phyloP scores from a whole-genome alignment of 75 land plant species.

The Azolla pinnata region DNA sequence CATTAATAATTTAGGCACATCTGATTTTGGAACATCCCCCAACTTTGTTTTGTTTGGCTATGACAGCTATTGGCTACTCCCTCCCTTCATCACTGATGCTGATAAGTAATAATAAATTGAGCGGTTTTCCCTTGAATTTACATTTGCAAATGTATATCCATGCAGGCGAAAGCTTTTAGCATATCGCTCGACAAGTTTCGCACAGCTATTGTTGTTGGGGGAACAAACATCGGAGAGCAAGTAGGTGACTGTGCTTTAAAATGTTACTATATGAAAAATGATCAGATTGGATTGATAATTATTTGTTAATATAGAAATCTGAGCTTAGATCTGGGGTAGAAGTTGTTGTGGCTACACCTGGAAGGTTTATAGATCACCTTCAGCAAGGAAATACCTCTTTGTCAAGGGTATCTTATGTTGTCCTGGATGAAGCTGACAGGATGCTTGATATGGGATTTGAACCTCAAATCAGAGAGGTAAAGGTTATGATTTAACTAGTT shows the following conservation, averaged over 20 bases:
- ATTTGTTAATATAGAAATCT: conserved; percentile 24
- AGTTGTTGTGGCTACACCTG: conserved; percentile 85
- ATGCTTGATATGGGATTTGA: conserved; percentile 94
- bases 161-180: conserved; percentile 66
- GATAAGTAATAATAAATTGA: too few species aligned
- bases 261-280: too few species aligned
- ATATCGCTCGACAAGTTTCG: conserved; percentile 49
- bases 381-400: conserved; percentile 68
- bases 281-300: background rate
- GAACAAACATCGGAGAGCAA: conserved; percentile 65
- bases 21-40: too few species aligned
- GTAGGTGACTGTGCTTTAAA: conserved; percentile 11
- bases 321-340: conserved; percentile 59
- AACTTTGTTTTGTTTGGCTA: too few species aligned
- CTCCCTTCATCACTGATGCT: too few species aligned
- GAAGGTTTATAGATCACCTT: conserved; percentile 71
- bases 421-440: conserved; percentile 78
- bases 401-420: conserved; percentile 53
- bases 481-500: background rate
- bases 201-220: conserved; percentile 71
- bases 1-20: too few species aligned
- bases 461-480: conserved; percentile 78
- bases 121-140: too few species aligned
- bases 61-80: too few species aligned
- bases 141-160: conserved; percentile 5